These are phyloP conservation scores for Dendrothele bispora DNA, from an alignment of 768 basidiomycete species.

Conservation along the genomic window DNA sequence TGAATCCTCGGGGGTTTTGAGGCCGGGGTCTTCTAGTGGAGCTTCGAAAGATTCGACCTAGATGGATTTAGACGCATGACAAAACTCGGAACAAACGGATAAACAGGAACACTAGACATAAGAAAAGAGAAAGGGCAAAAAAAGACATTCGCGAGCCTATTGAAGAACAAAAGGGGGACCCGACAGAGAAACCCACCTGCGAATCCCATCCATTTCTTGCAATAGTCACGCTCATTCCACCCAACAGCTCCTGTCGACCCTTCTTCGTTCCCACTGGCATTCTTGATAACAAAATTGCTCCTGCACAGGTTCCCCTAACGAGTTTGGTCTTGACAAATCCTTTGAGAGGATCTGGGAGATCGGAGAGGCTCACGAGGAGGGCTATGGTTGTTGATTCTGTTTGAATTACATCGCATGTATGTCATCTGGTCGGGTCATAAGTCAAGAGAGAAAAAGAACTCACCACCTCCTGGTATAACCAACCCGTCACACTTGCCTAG, in stretches of 20 bases:
- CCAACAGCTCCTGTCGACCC: constrained; percentile 84
- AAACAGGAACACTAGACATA: no score
- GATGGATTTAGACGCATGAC: not conserved
- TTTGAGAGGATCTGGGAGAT: constrained; percentile 76
- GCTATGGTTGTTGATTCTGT: constrained; percentile 95
- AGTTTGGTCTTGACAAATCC: constrained; percentile 69
- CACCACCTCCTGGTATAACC: constrained; percentile 90
- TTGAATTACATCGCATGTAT: constrained; percentile 42
- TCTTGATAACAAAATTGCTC: constrained; percentile 84
- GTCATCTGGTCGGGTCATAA: not conserved
- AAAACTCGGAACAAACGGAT: not conserved
- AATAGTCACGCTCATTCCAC: constrained; percentile 76
- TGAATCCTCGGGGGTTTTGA: constrained; percentile 62
- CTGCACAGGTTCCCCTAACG: constrained; percentile 95
- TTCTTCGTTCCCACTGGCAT: constrained; percentile 75
- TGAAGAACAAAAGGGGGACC: constrained; percentile 12
- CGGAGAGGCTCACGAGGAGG: constrained; percentile 66
- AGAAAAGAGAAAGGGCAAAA: no score
- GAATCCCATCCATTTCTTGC: no score
- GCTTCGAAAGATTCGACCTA: constrained; percentile 92
- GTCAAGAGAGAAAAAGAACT: constrained; percentile 13
- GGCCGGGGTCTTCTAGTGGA: constrained; percentile 59
- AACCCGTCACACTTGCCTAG: constrained; percentile 76
- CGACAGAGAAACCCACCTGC: constrained; percentile 92
- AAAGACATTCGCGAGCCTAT: no score